Evolutionary conservation across 805 yeast species (phyloP).

Genomic region (Martiniozyma abietophila): DNA sequence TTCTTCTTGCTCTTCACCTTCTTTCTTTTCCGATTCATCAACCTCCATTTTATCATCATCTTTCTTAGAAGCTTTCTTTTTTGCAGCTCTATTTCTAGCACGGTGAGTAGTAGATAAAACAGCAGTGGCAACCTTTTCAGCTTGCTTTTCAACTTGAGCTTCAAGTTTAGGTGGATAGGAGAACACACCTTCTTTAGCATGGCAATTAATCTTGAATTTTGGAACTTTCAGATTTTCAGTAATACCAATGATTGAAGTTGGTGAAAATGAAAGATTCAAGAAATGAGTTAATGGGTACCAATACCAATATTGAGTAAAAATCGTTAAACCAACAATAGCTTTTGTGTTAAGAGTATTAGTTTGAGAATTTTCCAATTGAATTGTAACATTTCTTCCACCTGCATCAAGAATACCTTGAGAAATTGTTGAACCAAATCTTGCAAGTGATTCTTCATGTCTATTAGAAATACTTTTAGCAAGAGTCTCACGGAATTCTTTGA

Average conservation of each 20-base stretch:
- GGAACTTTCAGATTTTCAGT: constrained; percentile 82
- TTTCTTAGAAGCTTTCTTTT: constrained; percentile 36
- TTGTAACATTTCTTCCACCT: constrained; percentile 96
- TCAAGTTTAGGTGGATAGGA: constrained; percentile 86
- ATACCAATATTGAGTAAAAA: constrained; percentile 93
- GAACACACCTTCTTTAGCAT: constrained; percentile 69
- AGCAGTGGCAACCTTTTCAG: constrained; percentile 86
- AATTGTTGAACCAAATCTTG: constrained; percentile 94
- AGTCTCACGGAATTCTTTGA: constrained; percentile 63
- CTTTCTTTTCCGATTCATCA: constrained; percentile 35
- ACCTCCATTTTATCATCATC: constrained; percentile 34
- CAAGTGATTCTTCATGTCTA: constrained; percentile 93
- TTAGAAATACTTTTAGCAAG: constrained; percentile 69
- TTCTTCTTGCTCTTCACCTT: constrained; percentile 23
- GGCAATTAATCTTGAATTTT: constrained; percentile 70
- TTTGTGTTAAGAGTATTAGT: constrained; percentile 85
- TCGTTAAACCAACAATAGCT: constrained; percentile 84
- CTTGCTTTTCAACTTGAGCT: constrained; percentile 68
- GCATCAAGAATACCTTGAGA: constrained; percentile 98
- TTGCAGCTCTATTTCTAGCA: constrained; percentile 84
- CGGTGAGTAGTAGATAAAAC: constrained; percentile 88
- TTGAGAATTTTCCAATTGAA: constrained; percentile 77
- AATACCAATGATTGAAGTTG: constrained; percentile 85
- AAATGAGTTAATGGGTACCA: constrained; percentile 98
- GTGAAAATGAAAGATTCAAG: constrained; percentile 81